Evolutionary conservation across 2,329 filamentous ascomycete species (phyloP).

Genomic region (Fusarium sp.): DNA sequence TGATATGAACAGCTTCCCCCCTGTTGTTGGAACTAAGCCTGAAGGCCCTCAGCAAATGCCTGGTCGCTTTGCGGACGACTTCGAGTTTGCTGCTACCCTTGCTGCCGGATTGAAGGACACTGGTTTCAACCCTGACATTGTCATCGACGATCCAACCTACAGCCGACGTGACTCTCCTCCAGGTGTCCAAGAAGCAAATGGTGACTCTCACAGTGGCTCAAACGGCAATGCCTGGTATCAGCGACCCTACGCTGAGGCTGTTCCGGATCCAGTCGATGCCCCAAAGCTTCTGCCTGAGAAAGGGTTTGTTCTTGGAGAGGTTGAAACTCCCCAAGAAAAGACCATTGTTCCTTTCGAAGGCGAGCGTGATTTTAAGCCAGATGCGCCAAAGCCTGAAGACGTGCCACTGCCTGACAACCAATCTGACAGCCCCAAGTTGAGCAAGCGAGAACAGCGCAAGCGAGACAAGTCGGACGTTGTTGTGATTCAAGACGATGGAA

Average conservation of each 20-base stretch:
- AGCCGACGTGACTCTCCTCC: conserved; percentile 72
- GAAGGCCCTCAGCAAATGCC: conserved; percentile 66
- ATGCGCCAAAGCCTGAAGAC: conserved; percentile 32
- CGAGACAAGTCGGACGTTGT: conserved; percentile 54
- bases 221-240: conserved; percentile 57
- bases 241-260: conserved; percentile 61
- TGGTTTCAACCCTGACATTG: conserved; percentile 76
- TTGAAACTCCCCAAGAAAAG: conserved; percentile 55
- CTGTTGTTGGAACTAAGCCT: conserved; percentile 68
- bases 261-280: conserved; percentile 53
- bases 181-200: conserved; percentile 62
- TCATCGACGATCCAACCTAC: conserved; percentile 73
- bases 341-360: conserved; percentile 36
- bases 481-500: conserved; percentile 45
- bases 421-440: conserved; percentile 44
- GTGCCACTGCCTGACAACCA: conserved; percentile 40
- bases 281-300: conserved; percentile 48
- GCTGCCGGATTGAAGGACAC: conserved; percentile 75
- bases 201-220: conserved; percentile 50
- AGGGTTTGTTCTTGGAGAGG: conserved; percentile 62
- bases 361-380: conserved; percentile 11
- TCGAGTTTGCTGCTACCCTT: conserved; percentile 75
- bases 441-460: conserved; percentile 53
- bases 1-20: conserved; percentile 58
- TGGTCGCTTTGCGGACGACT: conserved; percentile 73